These are phyloP conservation scores for Penicillium nucicola DNA, from an alignment of 495 filamentous ascomycete genomes.

Conservation along the genomic window DNA sequence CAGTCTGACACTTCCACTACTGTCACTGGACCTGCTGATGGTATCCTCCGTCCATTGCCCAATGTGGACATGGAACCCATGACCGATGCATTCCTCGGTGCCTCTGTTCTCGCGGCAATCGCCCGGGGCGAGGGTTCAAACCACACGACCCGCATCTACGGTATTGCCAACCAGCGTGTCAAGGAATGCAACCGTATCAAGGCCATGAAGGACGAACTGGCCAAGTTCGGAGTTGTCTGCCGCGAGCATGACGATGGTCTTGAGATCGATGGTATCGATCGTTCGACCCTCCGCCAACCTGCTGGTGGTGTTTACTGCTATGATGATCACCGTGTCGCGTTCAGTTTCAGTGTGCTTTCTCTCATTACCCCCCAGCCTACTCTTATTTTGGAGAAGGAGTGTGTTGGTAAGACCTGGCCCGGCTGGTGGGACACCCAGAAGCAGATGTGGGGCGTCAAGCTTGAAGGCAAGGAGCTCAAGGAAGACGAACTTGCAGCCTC, in stretches of 20 bases:
- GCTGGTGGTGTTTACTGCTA: constrained; percentile 80
- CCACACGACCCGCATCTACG: constrained; percentile 76
- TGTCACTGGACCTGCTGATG: constrained; percentile 79
- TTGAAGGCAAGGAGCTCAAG: constrained; percentile 69
- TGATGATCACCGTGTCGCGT: constrained; percentile 96
- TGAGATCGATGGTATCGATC: constrained; percentile 69
- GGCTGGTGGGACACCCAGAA: constrained; percentile 95
- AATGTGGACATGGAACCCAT: constrained; percentile 98
- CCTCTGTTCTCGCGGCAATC: constrained; percentile 88
- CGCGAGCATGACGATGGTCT: constrained; percentile 91
- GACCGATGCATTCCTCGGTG: constrained; percentile 97
- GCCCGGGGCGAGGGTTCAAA: constrained; percentile 57
- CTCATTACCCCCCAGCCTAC: constrained; percentile 70
- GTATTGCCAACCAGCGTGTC: constrained; percentile 98
- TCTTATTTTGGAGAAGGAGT: constrained; percentile 83
- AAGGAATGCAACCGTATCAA: constrained; percentile 98
- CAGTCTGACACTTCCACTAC: constrained; percentile 87
- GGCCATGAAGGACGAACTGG: constrained; percentile 94
- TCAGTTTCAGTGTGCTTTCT: constrained; percentile 95
- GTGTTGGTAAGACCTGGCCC: constrained; percentile 98
- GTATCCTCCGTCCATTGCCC: constrained; percentile 64
- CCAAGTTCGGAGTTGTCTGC: constrained; percentile 91
- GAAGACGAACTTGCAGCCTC: constrained; percentile 30
- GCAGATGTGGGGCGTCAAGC: constrained; percentile 66
- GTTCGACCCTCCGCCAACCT: constrained; percentile 57